Evolutionary conservation across 768 basidiomycete genomes (phyloP), one percentile per base, ranked within the genome.

Genomic region (Lactarius vividus): DNA sequence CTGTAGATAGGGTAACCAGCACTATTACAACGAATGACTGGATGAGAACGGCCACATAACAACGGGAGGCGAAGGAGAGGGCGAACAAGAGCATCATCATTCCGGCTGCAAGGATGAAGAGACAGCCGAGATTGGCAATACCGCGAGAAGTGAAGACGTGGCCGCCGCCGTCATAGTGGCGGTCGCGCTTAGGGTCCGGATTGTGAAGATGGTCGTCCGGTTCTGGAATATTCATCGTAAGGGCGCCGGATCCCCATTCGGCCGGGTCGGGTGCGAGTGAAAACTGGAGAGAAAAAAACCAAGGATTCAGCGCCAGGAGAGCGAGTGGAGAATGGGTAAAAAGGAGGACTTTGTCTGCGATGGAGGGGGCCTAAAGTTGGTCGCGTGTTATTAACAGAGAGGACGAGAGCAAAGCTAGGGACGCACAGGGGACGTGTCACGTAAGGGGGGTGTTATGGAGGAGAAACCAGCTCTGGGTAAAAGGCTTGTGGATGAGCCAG

Each of bases 141-240:
- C 89, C 91, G 65, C 90, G 79, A 11, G 73, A 57, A 20, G 88
- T 88, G 63, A 84, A 84, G 59, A 91, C 80, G 57, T 79, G 77
- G 2, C 88, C 88, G 10, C 84, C 83, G 44, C 72, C 54, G 72
- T 88, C 85, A n/a, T 79, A 80, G 70, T 80, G 80, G 54, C 79
- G 72, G 68, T 88, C 84, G 23, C 83, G 79, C 37, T 72, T 77
- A 4, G 85, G 83, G 73, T 87, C 83, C 0, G 88, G 88, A 69
- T 84, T 85, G 71, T 89, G 88, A 3, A 89, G 79, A 58, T 80
- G 75, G 71, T 89, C 88, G 67, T 89, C 88, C 0, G 82, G 78
- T 62, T 89, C 88, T n/a, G 80, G 78, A 0, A 71, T 72, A 46
- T 69, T 63, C 59, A 79, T 77, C 67, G 82, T 72, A n/a, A 84